Evolutionary conservation across 768 basidiomycete genomes (phyloP).

Genomic region (Trametes elegans): DNA sequence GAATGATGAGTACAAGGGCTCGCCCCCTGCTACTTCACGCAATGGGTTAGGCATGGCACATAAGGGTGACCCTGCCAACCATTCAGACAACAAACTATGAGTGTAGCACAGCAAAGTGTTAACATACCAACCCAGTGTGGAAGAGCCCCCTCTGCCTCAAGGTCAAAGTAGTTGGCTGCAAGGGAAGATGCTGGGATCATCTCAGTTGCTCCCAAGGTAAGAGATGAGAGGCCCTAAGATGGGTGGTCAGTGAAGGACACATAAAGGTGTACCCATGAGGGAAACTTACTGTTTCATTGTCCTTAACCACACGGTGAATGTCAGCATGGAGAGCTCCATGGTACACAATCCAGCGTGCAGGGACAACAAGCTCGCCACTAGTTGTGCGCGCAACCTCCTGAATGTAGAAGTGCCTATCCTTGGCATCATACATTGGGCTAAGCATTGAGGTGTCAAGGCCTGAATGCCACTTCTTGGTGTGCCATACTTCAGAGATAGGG

Average conservation of each 20-base stretch:
- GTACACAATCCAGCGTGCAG: too few species aligned
- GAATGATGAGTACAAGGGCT: slow-evolving; percentile 17
- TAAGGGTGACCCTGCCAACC: too few species aligned
- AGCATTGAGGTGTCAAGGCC: slow-evolving; percentile 4
- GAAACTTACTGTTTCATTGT: too few species aligned
- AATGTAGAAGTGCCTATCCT: neutral
- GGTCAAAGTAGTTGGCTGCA: neutral
- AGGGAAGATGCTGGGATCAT: neutral
- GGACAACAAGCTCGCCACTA: too few species aligned
- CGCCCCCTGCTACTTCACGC: slow-evolving; percentile 12
- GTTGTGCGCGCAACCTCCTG: too few species aligned
- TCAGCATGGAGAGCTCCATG: too few species aligned
- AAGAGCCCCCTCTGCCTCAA: neutral
- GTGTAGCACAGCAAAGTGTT: neutral
- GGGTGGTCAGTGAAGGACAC: too few species aligned
- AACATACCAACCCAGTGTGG: neutral
- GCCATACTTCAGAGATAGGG: slow-evolving; percentile 18
- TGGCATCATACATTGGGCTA: slow-evolving; percentile 16
- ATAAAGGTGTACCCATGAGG: too few species aligned
- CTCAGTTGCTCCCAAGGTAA: neutral
- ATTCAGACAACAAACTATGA: too few species aligned
- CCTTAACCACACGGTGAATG: too few species aligned
- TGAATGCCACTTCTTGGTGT: slow-evolving; percentile 8
- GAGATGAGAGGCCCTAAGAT: neutral
- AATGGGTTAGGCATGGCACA: slow-evolving; percentile 13